Base-by-base conservation (phyloP, 495 filamentous ascomycete species). In the Oidiodendron maius region DNA sequence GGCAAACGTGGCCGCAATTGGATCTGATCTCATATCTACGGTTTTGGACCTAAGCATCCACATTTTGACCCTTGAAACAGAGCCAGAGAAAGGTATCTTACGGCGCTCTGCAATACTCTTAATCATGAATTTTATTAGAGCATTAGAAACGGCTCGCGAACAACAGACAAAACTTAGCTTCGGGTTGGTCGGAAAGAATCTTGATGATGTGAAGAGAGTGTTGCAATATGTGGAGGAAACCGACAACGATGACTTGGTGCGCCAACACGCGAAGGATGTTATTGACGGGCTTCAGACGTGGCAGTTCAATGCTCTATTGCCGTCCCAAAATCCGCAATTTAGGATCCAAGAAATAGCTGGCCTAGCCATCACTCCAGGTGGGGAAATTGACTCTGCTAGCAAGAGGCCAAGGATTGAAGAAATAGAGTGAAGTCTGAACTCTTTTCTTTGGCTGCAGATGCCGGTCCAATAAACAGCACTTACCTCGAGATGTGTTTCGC, bases 231-330 rank as follows among this genome's bases (percentile, higher is more conserved):
- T 89, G 16, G 72, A 74, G 43, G 74, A 68, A 39, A 80, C 76
- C 32, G 89, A 94, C 58, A 74, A 68, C 24, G 89, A 95, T 63
- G 76, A 71, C 8, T 68, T 93, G 57, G 86, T 90, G 11, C 75
- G 76, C 49, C 78, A 83, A 40, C 86, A 94, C 70, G 76, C 86
- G 18, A 70, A 69, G 18, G 81, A 78, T 46, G 76, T 91, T 44
- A 62, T 83, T 38, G 87, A 89, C 65, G 84, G 78, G 38, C 52
- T 94, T 51, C 78, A 86, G 61, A 79, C 76, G 17, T 88, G 82
- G 84, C 69, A 78, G 52, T 68, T 86, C 64, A 79, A 65, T 18
- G 55, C 63, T 24, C 52, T 81, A 44, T 30, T 77, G 23, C 52
- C 57, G 5, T 23, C 44, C 3, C 40, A 45, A 20, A 36, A 34